A percentile compares a stretch with the other conserved stretches of the same genome.
Evolutionary conservation across 169 alveolate species (phyloP).

Genomic region (Cardiosporidium cionae): DNA sequence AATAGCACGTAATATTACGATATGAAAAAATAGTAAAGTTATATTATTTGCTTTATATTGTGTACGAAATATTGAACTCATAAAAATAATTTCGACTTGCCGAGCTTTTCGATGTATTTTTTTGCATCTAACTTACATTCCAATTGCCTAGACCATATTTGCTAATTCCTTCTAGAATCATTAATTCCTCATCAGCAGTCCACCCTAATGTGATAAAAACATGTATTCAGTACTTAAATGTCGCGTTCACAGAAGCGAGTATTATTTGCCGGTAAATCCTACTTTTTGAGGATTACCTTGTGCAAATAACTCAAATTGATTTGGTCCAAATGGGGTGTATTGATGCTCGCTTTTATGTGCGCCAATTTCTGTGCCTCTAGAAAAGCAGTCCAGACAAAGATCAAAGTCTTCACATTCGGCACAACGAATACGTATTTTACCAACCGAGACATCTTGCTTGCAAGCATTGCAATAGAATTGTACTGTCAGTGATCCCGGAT

Average conservation of each 20-base stretch:
- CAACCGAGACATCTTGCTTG: constrained; percentile 6
- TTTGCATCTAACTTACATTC: constrained; percentile 52
- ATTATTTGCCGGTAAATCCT: no score
- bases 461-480: constrained; percentile 35
- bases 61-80: no score
- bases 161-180: constrained; percentile 71
- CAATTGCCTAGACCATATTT: constrained; percentile 79
- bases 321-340: constrained; percentile 76
- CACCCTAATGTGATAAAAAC: no score
- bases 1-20: no score
- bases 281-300: no score
- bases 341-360: constrained; percentile 63
- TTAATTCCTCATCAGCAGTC: constrained; percentile 79
- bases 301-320: constrained; percentile 65
- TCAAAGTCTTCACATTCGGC: constrained; percentile 81
- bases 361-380: constrained; percentile 63
- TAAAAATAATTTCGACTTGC: no score
- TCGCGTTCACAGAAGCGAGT: no score
- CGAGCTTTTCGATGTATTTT: no score
- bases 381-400: constrained; percentile 73
- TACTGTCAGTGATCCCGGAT: constrained; percentile 1
- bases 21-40: no score
- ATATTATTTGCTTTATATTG: no score
- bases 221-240: no score
- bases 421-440: constrained; percentile 54